These are phyloP conservation scores for Solanum hybrid DNA, from an alignment of 305 asterid species.

Conservation along the genomic window DNA sequence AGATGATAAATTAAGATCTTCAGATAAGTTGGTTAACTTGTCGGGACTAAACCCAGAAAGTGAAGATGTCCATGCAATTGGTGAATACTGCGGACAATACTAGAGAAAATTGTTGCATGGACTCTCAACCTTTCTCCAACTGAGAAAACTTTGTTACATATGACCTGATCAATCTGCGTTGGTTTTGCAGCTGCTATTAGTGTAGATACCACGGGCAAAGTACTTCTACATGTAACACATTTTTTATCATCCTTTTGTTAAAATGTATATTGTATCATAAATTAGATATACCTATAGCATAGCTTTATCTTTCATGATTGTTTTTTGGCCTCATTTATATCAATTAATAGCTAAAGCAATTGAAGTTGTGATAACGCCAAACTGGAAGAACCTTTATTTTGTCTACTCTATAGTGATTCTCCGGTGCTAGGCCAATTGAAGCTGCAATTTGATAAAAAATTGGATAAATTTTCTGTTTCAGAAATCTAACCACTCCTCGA, in stretches of 20 bases:
- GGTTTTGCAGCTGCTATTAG: constrained; percentile 72
- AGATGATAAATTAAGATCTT: constrained; percentile 37
- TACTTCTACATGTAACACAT: constrained; percentile 62
- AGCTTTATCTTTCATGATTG: neutral
- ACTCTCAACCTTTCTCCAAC: constrained; percentile 67
- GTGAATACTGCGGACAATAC: constrained; percentile 75
- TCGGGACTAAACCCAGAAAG: constrained; percentile 61
- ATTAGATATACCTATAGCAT: neutral
- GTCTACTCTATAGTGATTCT: neutral
- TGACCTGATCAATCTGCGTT: constrained; percentile 72
- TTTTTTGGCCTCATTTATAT: neutral
- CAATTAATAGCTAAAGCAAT: neutral
- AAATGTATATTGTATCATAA: neutral
- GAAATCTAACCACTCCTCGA: constrained; percentile 24
- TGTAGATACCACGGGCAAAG: constrained; percentile 66
- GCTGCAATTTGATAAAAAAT: neutral
- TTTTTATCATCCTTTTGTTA: neutral
- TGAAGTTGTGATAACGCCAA: neutral
- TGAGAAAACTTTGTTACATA: constrained; percentile 28
- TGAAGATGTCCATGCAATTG: constrained; percentile 72
- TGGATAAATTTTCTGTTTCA: too few species aligned
- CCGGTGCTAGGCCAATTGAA: neutral
- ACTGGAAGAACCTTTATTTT: neutral
- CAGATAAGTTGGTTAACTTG: constrained; percentile 36
- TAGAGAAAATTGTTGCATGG: constrained; percentile 87